Evolutionary conservation across 805 yeast species (phyloP).

Genomic region (Myxozyma sirexii): DNA sequence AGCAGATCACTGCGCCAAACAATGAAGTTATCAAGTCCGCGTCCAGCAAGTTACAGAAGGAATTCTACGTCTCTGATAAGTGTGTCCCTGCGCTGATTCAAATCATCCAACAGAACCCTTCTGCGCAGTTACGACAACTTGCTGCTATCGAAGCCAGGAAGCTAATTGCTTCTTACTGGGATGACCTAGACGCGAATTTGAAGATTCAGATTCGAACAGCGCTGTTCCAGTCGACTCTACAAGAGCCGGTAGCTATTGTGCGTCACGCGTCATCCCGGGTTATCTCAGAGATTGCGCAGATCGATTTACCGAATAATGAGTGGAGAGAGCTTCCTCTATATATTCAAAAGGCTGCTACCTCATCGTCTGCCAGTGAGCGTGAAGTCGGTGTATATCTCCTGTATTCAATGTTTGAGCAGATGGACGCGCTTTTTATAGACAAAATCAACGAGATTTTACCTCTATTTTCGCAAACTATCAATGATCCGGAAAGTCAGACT

Average conservation of each 20-base stretch:
- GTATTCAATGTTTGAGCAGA: slow-evolving; percentile 73
- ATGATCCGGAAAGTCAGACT: slow-evolving; percentile 61
- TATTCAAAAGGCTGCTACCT: slow-evolving; percentile 67
- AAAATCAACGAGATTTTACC: slow-evolving; percentile 69
- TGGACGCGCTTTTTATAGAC: slow-evolving; percentile 57
- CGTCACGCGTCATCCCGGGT: slow-evolving; percentile 91
- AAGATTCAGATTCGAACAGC: slow-evolving; percentile 68
- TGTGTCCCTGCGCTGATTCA: slow-evolving; percentile 83
- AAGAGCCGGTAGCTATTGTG: slow-evolving; percentile 62
- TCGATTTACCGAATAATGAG: slow-evolving; percentile 63
- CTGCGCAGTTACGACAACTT: slow-evolving; percentile 77
- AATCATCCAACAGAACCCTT: slow-evolving; percentile 68
- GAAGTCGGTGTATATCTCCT: slow-evolving; percentile 84
- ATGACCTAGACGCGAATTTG: slow-evolving; percentile 37
- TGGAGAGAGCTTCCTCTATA: slow-evolving; percentile 81
- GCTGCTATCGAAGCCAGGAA: slow-evolving; percentile 98
- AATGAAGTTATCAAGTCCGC: slow-evolving; percentile 79
- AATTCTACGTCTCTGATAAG: slow-evolving; percentile 68
- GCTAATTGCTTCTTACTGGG: slow-evolving; percentile 74
- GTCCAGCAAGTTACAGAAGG: slow-evolving; percentile 68
- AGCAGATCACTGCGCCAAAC: slow-evolving; percentile 79
- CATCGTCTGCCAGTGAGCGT: slow-evolving; percentile 58
- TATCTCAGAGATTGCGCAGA: slow-evolving; percentile 79
- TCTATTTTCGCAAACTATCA: slow-evolving; percentile 69
- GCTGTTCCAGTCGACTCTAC: slow-evolving; percentile 67